Evolutionary conservation across 1,139 yeast genomes (phyloP), one percentile per base, ranked within the genome.

Genomic region (Debaryomyces udenii): DNA sequence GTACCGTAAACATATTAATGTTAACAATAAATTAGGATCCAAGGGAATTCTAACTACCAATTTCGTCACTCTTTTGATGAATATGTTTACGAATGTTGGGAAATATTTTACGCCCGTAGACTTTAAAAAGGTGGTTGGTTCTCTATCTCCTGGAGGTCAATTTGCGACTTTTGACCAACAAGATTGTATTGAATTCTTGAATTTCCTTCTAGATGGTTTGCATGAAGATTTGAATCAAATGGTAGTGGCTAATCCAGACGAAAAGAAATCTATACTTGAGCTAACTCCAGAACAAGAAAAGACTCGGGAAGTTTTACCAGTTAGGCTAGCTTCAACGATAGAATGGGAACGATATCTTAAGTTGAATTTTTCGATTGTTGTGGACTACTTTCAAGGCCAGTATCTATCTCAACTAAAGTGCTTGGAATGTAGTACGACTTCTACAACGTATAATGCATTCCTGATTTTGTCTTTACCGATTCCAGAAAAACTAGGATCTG

Each of bases 311-410:
- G 64, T 68, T 20, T 64, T 89, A 56, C 88, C 96, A 1, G 76
- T 90, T 5, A 74, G 97, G 46, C 73, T 87, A 30, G 98, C 97
- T 0, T 85, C 96, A 0, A 82, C 96, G 0, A 84, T 90, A 38
- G 98, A 93, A 61, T 93, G 99, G 99, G 96, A 89, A 57, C 73
- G 96, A 45, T 90, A 89, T 58, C 69, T 89, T 41, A 86, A 86
- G 44, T 79, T 91, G 22, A 93, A 93, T 59, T 85, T 86, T 52
- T 90, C 97, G 27, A 78, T 86, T 1, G 77, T 93, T 22, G 96
- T 89, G 3, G 95, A 88, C 55, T 78, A 83, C 41, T 88, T 89
- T 56, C 96, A 90, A 61, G 97, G 97, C 1, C 97, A 93, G 63
- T 86, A 86, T 55, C 78, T 89, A 38, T 87, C 96, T 7, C 86